phyloP scores from a whole-genome alignment of 139 green algal species.

The Micractinium sp. region DNA sequence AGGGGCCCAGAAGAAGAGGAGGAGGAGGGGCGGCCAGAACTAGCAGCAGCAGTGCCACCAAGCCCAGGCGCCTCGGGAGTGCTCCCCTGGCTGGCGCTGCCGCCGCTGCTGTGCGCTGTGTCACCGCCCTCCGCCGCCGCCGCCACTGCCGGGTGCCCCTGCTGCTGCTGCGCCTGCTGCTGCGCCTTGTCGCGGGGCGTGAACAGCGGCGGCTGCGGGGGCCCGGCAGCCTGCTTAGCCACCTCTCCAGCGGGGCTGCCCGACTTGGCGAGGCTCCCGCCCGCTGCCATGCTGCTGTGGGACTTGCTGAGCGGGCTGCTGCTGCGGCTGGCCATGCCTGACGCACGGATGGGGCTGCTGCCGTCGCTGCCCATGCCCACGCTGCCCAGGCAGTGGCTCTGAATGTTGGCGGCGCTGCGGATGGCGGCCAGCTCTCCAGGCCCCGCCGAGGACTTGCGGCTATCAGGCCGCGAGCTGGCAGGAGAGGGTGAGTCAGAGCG shows the following conservation, averaged over 20 bases:
- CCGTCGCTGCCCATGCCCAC: neutral
- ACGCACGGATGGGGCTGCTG: constrained; percentile 10
- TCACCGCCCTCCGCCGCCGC: neutral
- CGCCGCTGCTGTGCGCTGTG: neutral
- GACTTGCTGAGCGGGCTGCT: constrained; percentile 18
- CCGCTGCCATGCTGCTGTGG: neutral
- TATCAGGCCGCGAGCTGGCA: neutral
- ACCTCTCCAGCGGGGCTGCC: neutral
- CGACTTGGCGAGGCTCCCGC: neutral
- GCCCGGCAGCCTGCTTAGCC: neutral
- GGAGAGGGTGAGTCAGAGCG: neutral
- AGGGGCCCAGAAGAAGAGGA: neutral
- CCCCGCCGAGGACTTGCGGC: neutral
- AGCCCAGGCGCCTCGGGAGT: neutral
- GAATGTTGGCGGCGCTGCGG: neutral
- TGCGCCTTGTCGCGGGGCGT: neutral
- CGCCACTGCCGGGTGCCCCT: neutral
- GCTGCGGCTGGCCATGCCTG: neutral
- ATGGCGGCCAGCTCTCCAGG: neutral
- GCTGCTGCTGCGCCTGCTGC: neutral
- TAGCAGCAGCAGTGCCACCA: neutral
- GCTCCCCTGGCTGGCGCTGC: constrained; percentile 2
- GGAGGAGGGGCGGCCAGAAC: neutral
- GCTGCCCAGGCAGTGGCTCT: constrained; percentile 1
- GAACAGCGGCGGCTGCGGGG: neutral